Evolutionary conservation across 2,329 filamentous ascomycete species (phyloP), one percentile per base, ranked within the genome.

Genomic region (Sarocladium brachiariae): DNA sequence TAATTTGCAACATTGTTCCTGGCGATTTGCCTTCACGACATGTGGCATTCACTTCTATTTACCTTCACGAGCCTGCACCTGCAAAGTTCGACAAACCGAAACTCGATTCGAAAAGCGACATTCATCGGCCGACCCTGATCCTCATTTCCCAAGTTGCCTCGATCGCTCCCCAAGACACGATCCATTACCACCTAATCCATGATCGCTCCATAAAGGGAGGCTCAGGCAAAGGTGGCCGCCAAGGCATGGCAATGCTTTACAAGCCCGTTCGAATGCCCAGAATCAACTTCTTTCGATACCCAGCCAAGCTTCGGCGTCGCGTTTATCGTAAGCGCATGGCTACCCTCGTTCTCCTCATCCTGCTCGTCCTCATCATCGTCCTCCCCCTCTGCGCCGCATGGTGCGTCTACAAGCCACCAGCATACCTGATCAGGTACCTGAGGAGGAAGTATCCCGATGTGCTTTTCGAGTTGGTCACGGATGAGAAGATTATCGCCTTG

Each of bases 371-470:
- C 54, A 58, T 72, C 39, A 55, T 73, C 38, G 9, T 69, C 34
- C 54, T 69, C 14, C 70, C 70, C 21, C 57, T 70, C 56, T 69
- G 69, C 55, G 62, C 71, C 18, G 63, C 85, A 56, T 93, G 89
- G 70, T 65, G 80, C 55, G 73, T 95, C 58, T 95, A 95, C 76
- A 90, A 89, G 64, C 89, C 90, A 2, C 89, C 90, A 0, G 68
- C 66, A n/a, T 66, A 77, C 41, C 67, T 95, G 31, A 86, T 95
- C 62, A 70, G 73, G 52, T 85, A 86, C 70, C 80, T 95, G 53
- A 78, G 84, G 59, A 70, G 70, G 57, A 81, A 78, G 54, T 91
- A 86, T 77, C 87, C 88, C 1, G 83, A 90, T 59, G 86, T 95
- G 3, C 74, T 95, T 13, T 95, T 86, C 75, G 83, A 87, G 57